Percentiles rank a stretch among this genome's conserved stretches.
Evolutionary conservation across 179 eudicot genomes (phyloP).

Genomic region (Heliamphora pulchella): DNA sequence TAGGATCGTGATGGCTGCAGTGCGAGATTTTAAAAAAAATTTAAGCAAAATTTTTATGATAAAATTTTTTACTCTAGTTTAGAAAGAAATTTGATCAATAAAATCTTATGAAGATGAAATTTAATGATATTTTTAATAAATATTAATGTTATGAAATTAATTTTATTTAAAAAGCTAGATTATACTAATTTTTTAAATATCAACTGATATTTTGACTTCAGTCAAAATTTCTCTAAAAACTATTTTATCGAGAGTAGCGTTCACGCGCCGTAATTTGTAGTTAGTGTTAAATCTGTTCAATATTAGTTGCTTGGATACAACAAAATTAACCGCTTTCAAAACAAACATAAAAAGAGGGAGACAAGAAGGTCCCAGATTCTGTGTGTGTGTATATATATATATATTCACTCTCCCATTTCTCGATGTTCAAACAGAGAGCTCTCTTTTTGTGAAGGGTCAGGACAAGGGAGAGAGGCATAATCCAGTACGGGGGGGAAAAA

Average conservation of each 20-base stretch:
- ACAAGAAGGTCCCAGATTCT: not conserved
- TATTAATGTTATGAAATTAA: too few species aligned
- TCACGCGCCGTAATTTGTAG: not conserved
- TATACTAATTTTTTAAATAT: too few species aligned
- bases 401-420: not conserved
- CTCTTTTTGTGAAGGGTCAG: not conserved
- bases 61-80: too few species aligned
- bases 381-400: not conserved
- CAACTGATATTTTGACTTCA: too few species aligned
- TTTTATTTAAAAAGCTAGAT: too few species aligned
- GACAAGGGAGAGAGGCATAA: not conserved
- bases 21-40: too few species aligned
- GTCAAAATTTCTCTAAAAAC: too few species aligned
- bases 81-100: too few species aligned
- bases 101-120: too few species aligned
- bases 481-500: not conserved
- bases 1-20: too few species aligned
- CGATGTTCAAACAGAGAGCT: not conserved
- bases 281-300: not conserved
- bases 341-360: not conserved
- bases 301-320: conserved; percentile 17
- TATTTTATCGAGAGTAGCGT: not conserved
- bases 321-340: conserved; percentile 21
- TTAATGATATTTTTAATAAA: too few species aligned
- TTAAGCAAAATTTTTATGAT: too few species aligned